Conservation (phyloP, 257 asterid species). For the Solanum clarkiae region DNA sequence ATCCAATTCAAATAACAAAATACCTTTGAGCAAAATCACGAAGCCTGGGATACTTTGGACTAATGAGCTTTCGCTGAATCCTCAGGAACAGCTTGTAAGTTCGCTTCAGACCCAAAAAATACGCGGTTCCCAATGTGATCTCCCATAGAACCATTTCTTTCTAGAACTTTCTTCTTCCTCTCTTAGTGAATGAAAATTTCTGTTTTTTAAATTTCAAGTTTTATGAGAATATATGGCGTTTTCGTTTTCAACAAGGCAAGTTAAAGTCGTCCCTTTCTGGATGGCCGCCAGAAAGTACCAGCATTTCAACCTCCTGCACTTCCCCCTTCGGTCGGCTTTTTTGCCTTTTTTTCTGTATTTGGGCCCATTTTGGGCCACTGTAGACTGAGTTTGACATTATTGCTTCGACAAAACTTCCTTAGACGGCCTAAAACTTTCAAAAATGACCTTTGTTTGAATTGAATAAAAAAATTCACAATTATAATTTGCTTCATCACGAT, state of each 20-base stretch:
- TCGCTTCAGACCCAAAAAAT: constrained; percentile 72
- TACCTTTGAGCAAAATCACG: constrained; percentile 60
- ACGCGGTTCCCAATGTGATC: constrained; percentile 78
- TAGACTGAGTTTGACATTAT: neutral
- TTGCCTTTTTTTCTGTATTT: neutral
- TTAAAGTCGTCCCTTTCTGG: neutral
- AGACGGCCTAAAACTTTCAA: neutral
- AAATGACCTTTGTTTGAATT: neutral
- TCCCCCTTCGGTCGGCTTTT: neutral
- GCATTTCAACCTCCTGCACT: neutral
- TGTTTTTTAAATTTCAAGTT: neutral
- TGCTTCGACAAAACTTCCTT: neutral
- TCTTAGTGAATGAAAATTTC: neutral
- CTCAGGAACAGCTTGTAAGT: constrained; percentile 62
- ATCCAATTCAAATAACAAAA: neutral
- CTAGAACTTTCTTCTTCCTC: neutral
- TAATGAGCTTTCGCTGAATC: constrained; percentile 67
- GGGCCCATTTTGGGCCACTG: neutral
- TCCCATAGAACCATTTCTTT: constrained; percentile 82
- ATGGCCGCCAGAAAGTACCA: neutral
- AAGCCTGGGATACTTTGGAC: constrained; percentile 42
- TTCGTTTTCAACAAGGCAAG: neutral
- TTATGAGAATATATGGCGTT: neutral
- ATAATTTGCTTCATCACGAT: too few species aligned
- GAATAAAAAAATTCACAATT: too few species aligned